These are phyloP conservation scores for Fusarium burgessii DNA, from an alignment of 2,329 filamentous ascomycete species.

Conservation along the genomic window DNA sequence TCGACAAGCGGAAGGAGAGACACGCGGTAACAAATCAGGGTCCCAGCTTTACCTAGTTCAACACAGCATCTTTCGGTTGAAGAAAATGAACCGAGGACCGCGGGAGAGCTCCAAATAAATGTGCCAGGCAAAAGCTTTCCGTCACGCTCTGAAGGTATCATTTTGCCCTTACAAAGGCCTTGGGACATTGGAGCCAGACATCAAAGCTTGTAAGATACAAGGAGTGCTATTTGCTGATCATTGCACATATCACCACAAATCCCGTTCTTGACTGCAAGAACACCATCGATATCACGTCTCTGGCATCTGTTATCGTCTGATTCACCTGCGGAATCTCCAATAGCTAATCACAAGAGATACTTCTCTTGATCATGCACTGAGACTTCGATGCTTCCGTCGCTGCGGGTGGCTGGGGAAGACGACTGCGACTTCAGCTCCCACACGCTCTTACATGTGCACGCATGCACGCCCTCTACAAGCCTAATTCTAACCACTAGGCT, in stretches of 20 bases:
- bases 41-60: constrained; percentile 32
- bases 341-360: constrained; percentile 31
- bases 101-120: background rate
- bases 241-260: constrained; percentile 30
- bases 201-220: constrained; percentile 18
- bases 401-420: constrained; percentile 43
- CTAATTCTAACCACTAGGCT: constrained; percentile 44
- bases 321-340: constrained; percentile 39
- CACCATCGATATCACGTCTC: constrained; percentile 29
- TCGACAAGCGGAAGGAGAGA: constrained; percentile 18
- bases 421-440: constrained; percentile 39
- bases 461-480: constrained; percentile 35
- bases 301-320: constrained; percentile 35
- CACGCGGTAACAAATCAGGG: constrained; percentile 25
- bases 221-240: constrained; percentile 24
- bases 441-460: constrained; percentile 39
- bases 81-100: constrained; percentile 3
- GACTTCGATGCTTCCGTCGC: constrained; percentile 29
- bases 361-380: constrained; percentile 32
- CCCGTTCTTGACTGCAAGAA: constrained; percentile 21
- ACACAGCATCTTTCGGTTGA: background rate
- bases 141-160: background rate
- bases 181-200: constrained; percentile 6
- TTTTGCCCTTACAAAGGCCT: background rate
- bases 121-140: constrained; percentile 3